A percentile compares a stretch with the other conserved stretches of the same genome.
Conservation (phyloP, 257 asterid genomes). For the Solanum phureja region DNA sequence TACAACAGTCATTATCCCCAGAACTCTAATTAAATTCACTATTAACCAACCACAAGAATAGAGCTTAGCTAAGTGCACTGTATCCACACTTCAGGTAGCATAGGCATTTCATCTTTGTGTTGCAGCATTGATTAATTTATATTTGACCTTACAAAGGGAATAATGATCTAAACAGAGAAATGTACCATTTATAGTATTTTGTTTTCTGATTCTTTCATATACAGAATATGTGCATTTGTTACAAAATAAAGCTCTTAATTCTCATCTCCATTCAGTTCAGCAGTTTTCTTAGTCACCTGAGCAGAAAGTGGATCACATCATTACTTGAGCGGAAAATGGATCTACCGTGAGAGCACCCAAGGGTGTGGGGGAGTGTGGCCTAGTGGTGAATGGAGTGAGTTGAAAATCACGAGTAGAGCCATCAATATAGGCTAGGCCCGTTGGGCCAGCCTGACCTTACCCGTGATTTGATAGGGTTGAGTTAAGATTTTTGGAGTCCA, state of each 20-base stretch:
- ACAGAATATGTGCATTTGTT: not conserved
- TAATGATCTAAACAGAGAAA: not conserved
- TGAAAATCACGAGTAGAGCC: not conserved
- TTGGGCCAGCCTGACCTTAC: too few species aligned
- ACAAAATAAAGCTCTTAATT: not conserved
- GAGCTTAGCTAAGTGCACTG: not conserved
- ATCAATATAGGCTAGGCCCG: too few species aligned
- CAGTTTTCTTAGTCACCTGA: not conserved
- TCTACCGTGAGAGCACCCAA: not conserved
- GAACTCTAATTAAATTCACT: not conserved
- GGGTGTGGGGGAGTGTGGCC: not conserved
- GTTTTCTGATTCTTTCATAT: not conserved
- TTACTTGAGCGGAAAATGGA: not conserved
- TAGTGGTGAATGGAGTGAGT: not conserved
- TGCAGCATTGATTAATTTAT: not conserved
- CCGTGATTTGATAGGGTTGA: too few species aligned
- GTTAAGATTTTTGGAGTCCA: too few species aligned
- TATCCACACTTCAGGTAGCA: not conserved
- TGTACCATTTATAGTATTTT: not conserved
- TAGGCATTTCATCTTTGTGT: not conserved
- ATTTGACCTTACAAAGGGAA: not conserved
- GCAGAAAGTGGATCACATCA: not conserved
- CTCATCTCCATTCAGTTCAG: not conserved
- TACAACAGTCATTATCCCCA: not conserved
- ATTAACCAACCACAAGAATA: not conserved